Evolutionary conservation across 306 rosid genomes (phyloP), one percentile per base, ranked within the genome.

Genomic region (Cyamopsis tetragonoloba): DNA sequence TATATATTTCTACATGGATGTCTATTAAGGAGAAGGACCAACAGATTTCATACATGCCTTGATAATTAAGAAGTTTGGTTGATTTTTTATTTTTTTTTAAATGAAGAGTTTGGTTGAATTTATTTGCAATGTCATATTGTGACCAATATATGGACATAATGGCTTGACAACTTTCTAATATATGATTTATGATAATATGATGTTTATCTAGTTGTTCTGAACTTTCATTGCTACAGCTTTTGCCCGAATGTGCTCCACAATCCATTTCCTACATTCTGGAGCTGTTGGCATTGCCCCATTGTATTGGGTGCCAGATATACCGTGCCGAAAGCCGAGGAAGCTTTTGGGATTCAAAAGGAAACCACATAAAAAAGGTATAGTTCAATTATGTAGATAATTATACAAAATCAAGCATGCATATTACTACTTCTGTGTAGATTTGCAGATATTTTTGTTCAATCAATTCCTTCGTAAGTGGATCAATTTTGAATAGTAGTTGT

Each of bases 171-270:
- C 23, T 14, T 26, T 13, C 22, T n/a, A 48, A 28, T 48, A 35
- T 56, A n/a, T 51, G 20, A 66, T 66, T 23, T 67, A 22, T 12
- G 34, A 34, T 26, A 47, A 51, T 68, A 19, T 47, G 6, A 39
- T 28, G 49, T 41, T 39, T 24, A 41, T 18, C 17, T 19, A 39
- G 37, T 46, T 11, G 37, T 47, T 61, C 24, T 67, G 42, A 71
- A 70, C 51, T 53, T 61, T 44, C 54, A 54, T 77, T 76, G 31
- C 44, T 80, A 59, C 96, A 92, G 96, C 93, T 89, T 71, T 81
- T 87, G 32, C 93, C 96, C n/a, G 82, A 87, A 7, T 92, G 96
- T 62, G 95, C 96, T 69, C 96, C 98, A 18, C 84, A 59, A 42
- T 92, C 96, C 39, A 86, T 85, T 49, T 59, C 86, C 63, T 87